A percentile compares a stretch with the other conserved stretches of the same genome.
Conservation (phyloP, 2,329 filamentous ascomycete genomes). For the Biscogniauxia sp. region DNA sequence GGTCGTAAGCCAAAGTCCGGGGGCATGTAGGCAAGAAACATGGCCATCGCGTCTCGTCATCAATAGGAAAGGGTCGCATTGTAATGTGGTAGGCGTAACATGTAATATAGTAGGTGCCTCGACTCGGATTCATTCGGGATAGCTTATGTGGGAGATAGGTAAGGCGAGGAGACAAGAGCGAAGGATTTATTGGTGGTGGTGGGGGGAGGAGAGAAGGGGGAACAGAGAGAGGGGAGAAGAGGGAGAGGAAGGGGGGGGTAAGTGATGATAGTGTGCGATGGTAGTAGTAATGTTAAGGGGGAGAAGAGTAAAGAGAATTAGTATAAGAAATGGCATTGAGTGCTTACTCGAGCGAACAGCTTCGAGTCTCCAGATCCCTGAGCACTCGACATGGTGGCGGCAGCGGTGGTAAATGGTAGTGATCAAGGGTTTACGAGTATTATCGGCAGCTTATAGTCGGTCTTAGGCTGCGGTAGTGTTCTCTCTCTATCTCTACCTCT, state of each 20-base stretch:
- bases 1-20: conserved; percentile 48
- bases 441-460: no score
- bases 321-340: conserved; percentile 13
- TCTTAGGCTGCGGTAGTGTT: no score
- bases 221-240: neutral
- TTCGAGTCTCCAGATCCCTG: conserved; percentile 89
- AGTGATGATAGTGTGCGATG: conserved; percentile 2
- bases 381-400: conserved; percentile 50
- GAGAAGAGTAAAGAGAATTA: neutral
- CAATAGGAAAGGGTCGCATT: conserved; percentile 17
- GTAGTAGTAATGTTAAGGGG: no score
- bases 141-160: neutral
- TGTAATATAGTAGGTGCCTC: neutral
- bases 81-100: conserved; percentile 11
- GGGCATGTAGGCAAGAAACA: conserved; percentile 56
- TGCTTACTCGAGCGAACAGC: conserved; percentile 91
- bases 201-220: no score
- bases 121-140: neutral
- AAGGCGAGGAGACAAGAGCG: neutral
- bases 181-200: no score
- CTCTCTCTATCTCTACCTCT: neutral
- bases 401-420: neutral
- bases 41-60: conserved; percentile 32
- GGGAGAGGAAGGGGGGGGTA: neutral
- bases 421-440: conserved; percentile 7